phyloP scores from a whole-genome alignment of 2,329 filamentous ascomycete species.

The Colletotrichum scovillei region DNA sequence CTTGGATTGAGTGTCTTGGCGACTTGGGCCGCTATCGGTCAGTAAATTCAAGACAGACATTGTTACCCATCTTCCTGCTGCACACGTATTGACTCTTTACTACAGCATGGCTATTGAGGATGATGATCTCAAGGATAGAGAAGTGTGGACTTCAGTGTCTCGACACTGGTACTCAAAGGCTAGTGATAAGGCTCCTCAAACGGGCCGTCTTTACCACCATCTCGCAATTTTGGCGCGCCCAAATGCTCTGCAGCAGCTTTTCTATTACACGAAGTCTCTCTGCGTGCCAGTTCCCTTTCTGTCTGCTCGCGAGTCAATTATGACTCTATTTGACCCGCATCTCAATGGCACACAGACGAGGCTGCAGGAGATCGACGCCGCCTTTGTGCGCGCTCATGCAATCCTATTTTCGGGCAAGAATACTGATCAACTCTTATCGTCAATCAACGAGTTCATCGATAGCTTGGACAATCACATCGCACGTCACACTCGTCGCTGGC shows the following conservation, averaged over 20 bases:
- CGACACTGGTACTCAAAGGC: slow-evolving; percentile 87
- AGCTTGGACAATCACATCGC: slow-evolving; percentile 69
- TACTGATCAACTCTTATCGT: accelerated
- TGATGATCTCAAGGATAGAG: slow-evolving; percentile 77
- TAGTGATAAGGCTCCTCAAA: slow-evolving; percentile 78
- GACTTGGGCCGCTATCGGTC: slow-evolving; percentile 80
- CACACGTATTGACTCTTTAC: background rate
- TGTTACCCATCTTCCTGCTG: too few species aligned
- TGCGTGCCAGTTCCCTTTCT: slow-evolving; percentile 75
- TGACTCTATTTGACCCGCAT: slow-evolving; percentile 75
- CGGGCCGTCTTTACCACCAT: slow-evolving; percentile 89
- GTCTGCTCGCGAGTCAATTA: slow-evolving; percentile 77
- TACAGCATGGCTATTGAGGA: slow-evolving; percentile 87
- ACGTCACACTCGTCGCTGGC: slow-evolving; percentile 61
- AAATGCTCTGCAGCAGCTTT: slow-evolving; percentile 76
- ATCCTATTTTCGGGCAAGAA: background rate
- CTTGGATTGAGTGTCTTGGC: slow-evolving; percentile 93
- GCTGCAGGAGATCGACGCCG: background rate
- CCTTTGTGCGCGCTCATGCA: background rate
- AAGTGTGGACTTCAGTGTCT: slow-evolving; percentile 85
- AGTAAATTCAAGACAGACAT: background rate
- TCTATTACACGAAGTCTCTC: slow-evolving; percentile 77
- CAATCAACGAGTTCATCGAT: slow-evolving; percentile 53
- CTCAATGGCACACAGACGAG: slow-evolving; percentile 41
- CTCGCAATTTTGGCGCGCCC: slow-evolving; percentile 82